A percentile compares a stretch with the other conserved stretches of the same genome.
Conservation (phyloP, 208 protist species). For the Leishmania mexicana region DNA sequence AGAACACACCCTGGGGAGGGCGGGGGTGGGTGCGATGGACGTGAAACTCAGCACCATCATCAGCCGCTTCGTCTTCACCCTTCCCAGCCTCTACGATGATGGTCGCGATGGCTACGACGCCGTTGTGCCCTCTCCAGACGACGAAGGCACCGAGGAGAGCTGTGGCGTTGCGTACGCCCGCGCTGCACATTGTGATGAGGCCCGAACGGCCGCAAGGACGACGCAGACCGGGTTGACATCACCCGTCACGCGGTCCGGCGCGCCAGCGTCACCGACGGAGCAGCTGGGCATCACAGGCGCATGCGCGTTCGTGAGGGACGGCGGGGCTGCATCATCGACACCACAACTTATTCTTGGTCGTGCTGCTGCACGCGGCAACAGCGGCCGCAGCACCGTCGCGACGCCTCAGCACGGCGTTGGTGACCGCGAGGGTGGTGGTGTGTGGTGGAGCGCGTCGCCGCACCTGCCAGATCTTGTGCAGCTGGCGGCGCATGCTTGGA, state of each 20-base stretch:
- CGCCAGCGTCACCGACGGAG: neutral
- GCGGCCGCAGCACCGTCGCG: neutral
- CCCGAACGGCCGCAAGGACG: neutral
- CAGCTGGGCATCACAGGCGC: slow-evolving; percentile 8
- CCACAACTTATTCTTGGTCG: neutral
- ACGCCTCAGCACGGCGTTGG: neutral
- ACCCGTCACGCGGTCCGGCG: neutral
- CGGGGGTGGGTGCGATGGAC: neutral
- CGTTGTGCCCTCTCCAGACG: neutral
- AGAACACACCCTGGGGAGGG: neutral
- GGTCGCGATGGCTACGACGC: neutral
- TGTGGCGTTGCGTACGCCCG: neutral
- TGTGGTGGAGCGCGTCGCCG: neutral
- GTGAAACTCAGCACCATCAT: slow-evolving; percentile 16
- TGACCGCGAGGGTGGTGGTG: neutral
- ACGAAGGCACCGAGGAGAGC: neutral
- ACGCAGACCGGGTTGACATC: neutral
- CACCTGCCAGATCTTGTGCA: neutral
- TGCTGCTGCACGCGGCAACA: neutral
- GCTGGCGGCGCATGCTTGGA: slow-evolving; percentile 26
- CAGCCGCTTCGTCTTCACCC: slow-evolving; percentile 16
- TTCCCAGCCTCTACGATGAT: neutral
- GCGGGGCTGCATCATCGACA: neutral
- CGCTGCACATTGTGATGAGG: neutral
- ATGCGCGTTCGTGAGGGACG: slow-evolving; percentile 4